Base-by-base conservation (phyloP, 352 stramenopile species). In the Hyaloperonospora brassicae region DNA sequence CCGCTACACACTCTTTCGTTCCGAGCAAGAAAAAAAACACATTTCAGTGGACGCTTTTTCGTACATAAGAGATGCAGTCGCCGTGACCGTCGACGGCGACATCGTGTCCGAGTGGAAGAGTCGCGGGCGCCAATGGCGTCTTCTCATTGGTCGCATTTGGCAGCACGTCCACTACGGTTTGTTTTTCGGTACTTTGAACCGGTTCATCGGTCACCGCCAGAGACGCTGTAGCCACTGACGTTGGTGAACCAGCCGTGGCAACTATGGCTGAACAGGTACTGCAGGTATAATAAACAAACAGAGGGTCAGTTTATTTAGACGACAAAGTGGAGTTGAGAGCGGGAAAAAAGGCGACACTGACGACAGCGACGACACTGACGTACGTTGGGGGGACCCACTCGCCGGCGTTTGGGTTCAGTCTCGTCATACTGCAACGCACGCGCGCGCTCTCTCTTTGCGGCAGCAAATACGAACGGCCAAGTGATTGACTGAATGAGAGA, bases 371-470 rank as follows among this genome's bases (percentile, higher is more conserved):
- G 9, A 47, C 9, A 25, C 75, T 47, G 54, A 87, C 81, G 73
- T 88, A 30, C 27, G 27, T 34, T 34, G 27, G 27, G 27, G 81
- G 81, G 48, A 89, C 77, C 57, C 83, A 91, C 59, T 83, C 81
- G 72, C 79, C 78, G n/a, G 81, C 81, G 62, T 91, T 87, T 50
- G 81, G 81, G 59, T 91, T 91, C 52, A 91, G 74, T 61, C 61
- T 77, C 30, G 68, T 73, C 63, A 79, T 72, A 50, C 41, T 57
- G 39, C 27, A 34, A 8, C 27, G 27, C 17, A 17, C 17, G 17
- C 17, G 17, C 17, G 17, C 17, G 17, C 17, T 34, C 4, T 34
- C 27, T 34, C 4, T 8, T 34, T 34, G 27, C 27, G 4, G 27
- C 8, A 9, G 27, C 8, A 34, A 9, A 34, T 34, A 34, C 8